phyloP scores from a whole-genome alignment of 108 stramenopile species.

The Asterionellopsis glacialis region DNA sequence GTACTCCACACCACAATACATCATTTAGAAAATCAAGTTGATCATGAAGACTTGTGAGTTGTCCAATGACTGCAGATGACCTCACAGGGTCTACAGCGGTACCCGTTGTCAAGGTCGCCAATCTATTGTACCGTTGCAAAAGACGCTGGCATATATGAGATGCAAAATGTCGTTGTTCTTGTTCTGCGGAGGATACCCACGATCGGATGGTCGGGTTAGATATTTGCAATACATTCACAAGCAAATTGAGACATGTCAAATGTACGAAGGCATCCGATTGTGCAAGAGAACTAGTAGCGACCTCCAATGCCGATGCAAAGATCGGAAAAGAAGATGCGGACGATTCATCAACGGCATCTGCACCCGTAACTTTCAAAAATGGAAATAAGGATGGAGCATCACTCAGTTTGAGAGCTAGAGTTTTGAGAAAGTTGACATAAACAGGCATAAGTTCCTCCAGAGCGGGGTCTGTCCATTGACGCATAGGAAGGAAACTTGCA shows the following conservation, averaged over 20 bases:
- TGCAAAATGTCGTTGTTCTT: constrained; percentile 22
- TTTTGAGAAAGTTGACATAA: constrained; percentile 68
- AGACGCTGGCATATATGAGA: constrained; percentile 36
- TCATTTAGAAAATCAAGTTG: constrained; percentile 73
- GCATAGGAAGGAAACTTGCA: constrained; percentile 58
- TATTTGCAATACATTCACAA: constrained; percentile 64
- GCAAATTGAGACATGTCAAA: constrained; percentile 57
- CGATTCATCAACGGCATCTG: neutral
- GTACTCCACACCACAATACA: constrained; percentile 64
- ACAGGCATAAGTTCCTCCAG: constrained; percentile 67
- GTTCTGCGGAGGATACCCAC: constrained; percentile 30
- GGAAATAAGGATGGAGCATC: constrained; percentile 46
- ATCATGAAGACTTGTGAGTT: constrained; percentile 48
- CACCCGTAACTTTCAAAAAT: constrained; percentile 21
- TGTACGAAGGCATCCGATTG: constrained; percentile 53
- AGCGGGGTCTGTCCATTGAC: constrained; percentile 68
- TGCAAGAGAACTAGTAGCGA: constrained; percentile 37
- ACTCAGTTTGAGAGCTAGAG: constrained; percentile 49
- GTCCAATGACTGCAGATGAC: constrained; percentile 41
- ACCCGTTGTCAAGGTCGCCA: constrained; percentile 30
- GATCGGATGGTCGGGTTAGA: constrained; percentile 38
- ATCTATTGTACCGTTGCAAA: constrained; percentile 26
- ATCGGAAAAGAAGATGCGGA: constrained; percentile 52
- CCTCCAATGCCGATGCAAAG: constrained; percentile 60
- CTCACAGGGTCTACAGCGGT: constrained; percentile 54